Evolutionary conservation across 73 alveolate species (phyloP), one percentile per base, ranked within the genome.

Genomic region (Paramecium octaurelia): DNA sequence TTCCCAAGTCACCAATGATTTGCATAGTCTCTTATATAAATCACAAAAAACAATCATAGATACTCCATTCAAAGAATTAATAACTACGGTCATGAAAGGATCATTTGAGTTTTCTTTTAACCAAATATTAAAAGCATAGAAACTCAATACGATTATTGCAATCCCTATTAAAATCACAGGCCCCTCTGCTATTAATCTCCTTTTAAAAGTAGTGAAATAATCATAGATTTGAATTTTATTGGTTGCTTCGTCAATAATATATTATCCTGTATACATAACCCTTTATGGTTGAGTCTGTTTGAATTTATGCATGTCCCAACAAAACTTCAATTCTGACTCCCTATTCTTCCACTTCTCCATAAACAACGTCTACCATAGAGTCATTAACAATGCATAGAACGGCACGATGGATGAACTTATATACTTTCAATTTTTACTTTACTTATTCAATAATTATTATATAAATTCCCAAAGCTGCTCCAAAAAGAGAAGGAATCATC

Each of bases 291-390:
- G 23, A 14, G 58, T 21, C 40, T 75, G 16, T 42, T 75, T 38
- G 88, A 38, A 75, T 75, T 42, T 75, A 36, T 75, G 88, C 88
- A 75, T 75, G 40, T 75, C 88, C 88, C 88, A 75, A 75, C 88
- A 38, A 34, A 75, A 75, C 20, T 42, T 75, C 46, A 75, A 75
- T 12, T 75, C 88, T 29, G 88, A 75, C 35, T 75, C 88, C 21
- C 88, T 75, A 75, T 75, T 75, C n/a, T 75, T 75, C 88, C 88
- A 75, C 29, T 75, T 75, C 21, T 75, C 88, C 88, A 75, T 75
- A 35, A 75, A 75, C 8, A 75, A n/a, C 14, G 88, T 75, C 5
- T 59, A 75, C 88, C 88, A 75, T 18, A 75, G 59, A 11, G 60
- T 38, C 88, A 75, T 75, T 2, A 75, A 31, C n/a, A 75, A 38